Evolutionary conservation across 768 basidiomycete species (phyloP), one percentile per base, ranked within the genome.

Genomic region (Roridomyces roridus): DNA sequence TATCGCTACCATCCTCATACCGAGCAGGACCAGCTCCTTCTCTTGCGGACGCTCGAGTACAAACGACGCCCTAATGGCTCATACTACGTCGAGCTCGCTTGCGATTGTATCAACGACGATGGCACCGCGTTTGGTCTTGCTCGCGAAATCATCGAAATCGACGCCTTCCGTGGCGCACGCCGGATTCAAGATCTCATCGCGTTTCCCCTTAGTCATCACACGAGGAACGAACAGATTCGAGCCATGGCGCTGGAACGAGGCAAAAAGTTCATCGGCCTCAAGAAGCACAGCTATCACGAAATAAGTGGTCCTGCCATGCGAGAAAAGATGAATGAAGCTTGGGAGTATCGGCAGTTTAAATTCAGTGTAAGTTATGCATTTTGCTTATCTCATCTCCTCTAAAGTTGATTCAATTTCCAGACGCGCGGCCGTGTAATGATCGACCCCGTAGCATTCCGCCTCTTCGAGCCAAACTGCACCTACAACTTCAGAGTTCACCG

Each of bases 351-450:
- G n/a, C 18, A 36, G 17, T 48, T 41, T 15, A 55, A 48, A 26
- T 47, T 55, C 54, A 48, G 18, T 17, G 54, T 55, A 37, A 25
- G 54, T 49, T 25, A 6, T 24, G 29, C 14, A 14, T 31, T 31
- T 14, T 31, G 29, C 29, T 31, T 14, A 31, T 31, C 14, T n/a
- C n/a, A n/a, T n/a, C n/a, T 31, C 17, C 21, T 8, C 8, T 31
- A 6, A 29, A 34, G 14, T 8, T 39, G 35, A 45, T 24, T 8
- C 20, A 15, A n/a, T 36, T 8, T 54, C 5, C 42, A 68, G 67
- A 57, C 59, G 17, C 52, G 64, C 24, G 69, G 69, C 26, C 65
- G 70, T 9, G 62, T 68, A 14, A 70, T 72, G 69, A 68, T 70
- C 26, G 59, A 66, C 51, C 63, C 68, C 7, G 39, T 45, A 21